Evolutionary conservation across 2,329 filamentous ascomycete species (phyloP).

Genomic region (Phialophora expanda): DNA sequence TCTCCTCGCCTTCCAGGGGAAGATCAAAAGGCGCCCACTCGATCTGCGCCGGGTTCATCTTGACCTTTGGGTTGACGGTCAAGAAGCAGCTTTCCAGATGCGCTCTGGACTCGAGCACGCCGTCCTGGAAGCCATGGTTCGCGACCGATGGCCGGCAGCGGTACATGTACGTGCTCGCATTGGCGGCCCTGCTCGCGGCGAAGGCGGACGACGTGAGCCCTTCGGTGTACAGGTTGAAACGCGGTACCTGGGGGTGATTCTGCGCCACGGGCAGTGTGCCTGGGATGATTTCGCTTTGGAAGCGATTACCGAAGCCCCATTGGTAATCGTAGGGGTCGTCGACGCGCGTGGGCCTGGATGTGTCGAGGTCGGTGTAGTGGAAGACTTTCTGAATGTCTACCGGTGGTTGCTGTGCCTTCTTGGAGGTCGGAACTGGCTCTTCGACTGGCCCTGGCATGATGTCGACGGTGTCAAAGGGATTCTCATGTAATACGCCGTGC

Average conservation of each 20-base stretch:
- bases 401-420: slow-evolving; percentile 1
- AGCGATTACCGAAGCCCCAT: slow-evolving; percentile 44
- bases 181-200: slow-evolving; percentile 61
- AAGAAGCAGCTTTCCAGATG: slow-evolving; percentile 48
- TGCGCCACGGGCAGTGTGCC: slow-evolving; percentile 48
- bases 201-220: slow-evolving; percentile 65
- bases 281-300: slow-evolving; percentile 47
- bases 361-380: slow-evolving; percentile 20
- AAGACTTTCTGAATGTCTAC: slow-evolving; percentile 18
- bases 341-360: slow-evolving; percentile 7
- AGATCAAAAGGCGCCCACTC: slow-evolving; percentile 15
- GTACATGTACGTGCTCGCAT: slow-evolving; percentile 66
- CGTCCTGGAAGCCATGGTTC: slow-evolving; percentile 56
- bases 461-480: slow-evolving; percentile 8
- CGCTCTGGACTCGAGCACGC: slow-evolving; percentile 5
- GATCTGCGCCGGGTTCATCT: slow-evolving; percentile 42
- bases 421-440: slow-evolving; percentile 7
- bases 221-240: slow-evolving; percentile 44
- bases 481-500: neutral
- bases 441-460: slow-evolving; percentile 9
- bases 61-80: slow-evolving; percentile 63
- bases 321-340: slow-evolving; percentile 40
- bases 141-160: slow-evolving; percentile 62
- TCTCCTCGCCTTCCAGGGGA: slow-evolving; percentile 39
- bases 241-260: slow-evolving; percentile 46